A percentile compares a stretch with the other conserved stretches of the same genome.
phyloP scores from a whole-genome alignment of 306 rosid species.

The Ammopiptanthus mongolicus region DNA sequence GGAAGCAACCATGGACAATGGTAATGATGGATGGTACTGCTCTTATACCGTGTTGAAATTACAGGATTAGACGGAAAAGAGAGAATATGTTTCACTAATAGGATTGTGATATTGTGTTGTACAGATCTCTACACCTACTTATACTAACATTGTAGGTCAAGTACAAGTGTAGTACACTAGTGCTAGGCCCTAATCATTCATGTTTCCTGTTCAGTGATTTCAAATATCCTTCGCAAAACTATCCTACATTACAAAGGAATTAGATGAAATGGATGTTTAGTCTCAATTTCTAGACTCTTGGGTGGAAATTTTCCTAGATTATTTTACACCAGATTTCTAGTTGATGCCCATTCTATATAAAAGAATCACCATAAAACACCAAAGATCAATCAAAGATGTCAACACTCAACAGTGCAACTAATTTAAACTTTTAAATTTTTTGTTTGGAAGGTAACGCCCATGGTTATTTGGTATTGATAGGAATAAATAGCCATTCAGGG shows the following conservation, averaged over 20 bases:
- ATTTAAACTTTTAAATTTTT: background rate
- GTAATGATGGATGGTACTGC: background rate
- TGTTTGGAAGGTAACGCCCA: background rate
- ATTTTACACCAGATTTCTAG: background rate
- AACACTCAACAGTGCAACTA: background rate
- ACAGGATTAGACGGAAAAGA: background rate
- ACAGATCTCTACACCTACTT: background rate
- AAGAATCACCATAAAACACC: background rate
- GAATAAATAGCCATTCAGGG: background rate
- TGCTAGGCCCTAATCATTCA: background rate
- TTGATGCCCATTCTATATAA: background rate
- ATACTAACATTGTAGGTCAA: background rate
- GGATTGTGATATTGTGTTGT: background rate
- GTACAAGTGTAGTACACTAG: background rate
- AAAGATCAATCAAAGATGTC: background rate
- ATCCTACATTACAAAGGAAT: background rate
- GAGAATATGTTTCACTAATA: background rate
- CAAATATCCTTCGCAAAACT: background rate
- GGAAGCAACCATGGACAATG: background rate
- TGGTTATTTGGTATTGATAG: background rate
- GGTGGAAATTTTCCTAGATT: background rate
- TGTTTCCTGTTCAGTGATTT: conserved; percentile 6
- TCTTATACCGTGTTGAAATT: background rate
- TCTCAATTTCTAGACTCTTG: background rate
- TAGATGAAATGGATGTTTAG: background rate